Conservation (phyloP, 106 monocot species). For the Dioscorea dumetorum region DNA sequence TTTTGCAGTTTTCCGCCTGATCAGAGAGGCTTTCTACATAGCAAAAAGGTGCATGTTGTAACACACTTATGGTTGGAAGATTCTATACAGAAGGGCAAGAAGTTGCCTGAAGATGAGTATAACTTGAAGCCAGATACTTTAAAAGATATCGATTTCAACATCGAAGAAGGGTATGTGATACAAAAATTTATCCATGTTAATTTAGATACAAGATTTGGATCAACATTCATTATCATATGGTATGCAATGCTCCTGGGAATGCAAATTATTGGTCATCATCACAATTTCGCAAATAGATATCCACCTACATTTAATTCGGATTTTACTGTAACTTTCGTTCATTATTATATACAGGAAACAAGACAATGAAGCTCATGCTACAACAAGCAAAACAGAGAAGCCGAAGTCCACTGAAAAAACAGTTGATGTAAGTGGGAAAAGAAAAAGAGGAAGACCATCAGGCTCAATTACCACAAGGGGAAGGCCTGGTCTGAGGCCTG, state of each 20-base stretch:
- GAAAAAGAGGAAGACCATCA: constrained; percentile 54
- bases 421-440: constrained; percentile 18
- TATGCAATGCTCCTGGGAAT: too few species aligned
- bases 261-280: too few species aligned
- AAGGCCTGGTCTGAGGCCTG: constrained; percentile 20
- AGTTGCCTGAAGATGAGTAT: constrained; percentile 57
- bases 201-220: too few species aligned
- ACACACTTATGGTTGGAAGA: constrained; percentile 81
- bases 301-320: too few species aligned
- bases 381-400: constrained; percentile 10
- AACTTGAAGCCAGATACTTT: constrained; percentile 64
- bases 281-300: too few species aligned
- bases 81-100: constrained; percentile 47
- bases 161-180: too few species aligned
- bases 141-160: constrained; percentile 32
- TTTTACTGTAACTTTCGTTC: too few species aligned
- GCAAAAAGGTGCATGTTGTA: constrained; percentile 54
- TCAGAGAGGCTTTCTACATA: constrained; percentile 44
- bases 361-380: constrained; percentile 8
- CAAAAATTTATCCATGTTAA: too few species aligned
- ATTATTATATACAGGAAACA: constrained; percentile 15
- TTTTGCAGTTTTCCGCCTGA: constrained; percentile 51
- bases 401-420: neutral
- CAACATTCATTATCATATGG: too few species aligned
- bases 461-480: constrained; percentile 18